Base-by-base conservation (phyloP, 495 filamentous ascomycete species). In the Annulohypoxylon bovei region DNA sequence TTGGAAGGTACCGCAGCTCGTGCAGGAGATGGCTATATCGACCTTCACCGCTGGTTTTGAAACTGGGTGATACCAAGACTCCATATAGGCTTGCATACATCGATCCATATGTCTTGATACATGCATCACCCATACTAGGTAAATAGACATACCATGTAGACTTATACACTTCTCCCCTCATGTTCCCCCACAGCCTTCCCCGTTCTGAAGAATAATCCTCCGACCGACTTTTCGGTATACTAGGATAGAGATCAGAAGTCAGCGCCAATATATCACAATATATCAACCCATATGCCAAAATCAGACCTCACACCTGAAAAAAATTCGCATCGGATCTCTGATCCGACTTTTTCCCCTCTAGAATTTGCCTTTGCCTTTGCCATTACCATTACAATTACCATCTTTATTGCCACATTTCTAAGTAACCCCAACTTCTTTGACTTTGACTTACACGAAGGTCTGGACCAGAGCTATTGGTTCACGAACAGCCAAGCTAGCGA, bases 31-130 rank as follows among this genome's bases (percentile, higher is more conserved):
- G 56, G 63, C 57, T 58, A 68, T 72, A 44, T 68, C 70, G 35
- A 57, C 46, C 64, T 65, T 72, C 70, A 72, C 70, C 70, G 70
- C 70, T 72, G 70, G 70, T 72, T 72, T 72, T 49, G 54, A 65
- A 54, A 60, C 44, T 56, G 47, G 65, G 65, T 68, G 54, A 72
- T 60, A 72, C 70, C 65, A 72, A 68, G 70, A 62, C 70, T 65
- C 35, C 55, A 44, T 67, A 64, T 22, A 57, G 37, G 39, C 67
- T 52, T 70, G 47, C 67, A 62, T 70, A 55, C 37, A 23, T 39
- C 62, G 27, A 30, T 65, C 61, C 33, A 44, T 50, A 70, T 40
- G 32, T 30, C 37, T 66, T 58, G 52, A 61, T 71, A 64, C 57
- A 61, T 50, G 49, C 46, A 62, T 50, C 57, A 52, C 39, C 23